Evolutionary conservation across 345 rosid genomes (phyloP), one percentile per base, ranked within the genome.

Genomic region (Populus deltoides): DNA sequence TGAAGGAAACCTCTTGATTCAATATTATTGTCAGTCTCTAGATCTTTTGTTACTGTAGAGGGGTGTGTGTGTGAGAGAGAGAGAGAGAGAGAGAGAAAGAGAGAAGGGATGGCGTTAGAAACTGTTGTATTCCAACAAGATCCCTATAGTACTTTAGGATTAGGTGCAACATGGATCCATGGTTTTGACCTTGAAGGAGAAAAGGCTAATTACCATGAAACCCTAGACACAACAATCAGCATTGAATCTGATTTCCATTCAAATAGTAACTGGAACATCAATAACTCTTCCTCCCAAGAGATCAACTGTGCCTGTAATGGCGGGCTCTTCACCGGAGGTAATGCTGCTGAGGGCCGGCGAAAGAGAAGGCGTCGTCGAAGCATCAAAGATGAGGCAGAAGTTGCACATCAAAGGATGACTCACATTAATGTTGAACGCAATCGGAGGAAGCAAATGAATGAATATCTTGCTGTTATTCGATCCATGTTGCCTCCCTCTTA

Each of bases 381-480:
- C 66, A 78, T 78, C 39, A 89, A 84, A 80, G 87, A 82, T 81
- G 76, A 68, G 68, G 87, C 88, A 33, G 91, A 91, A 74, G 85
- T 86, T 72, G 92, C 90, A 87, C 87, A 74, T 27, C 94, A 90
- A 80, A 91, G 97, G 81, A 86, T 86, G 84, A 87, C 83, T 65
- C 97, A 92, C 84, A 91, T 92, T 81, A 78, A 85, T 18, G 90
- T 91, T 20, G 94, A 92, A 74, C 91, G 97, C 74, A 90, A 90
- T 61, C 81, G 97, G 68, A 85, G 97, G 78, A 90, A 83, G 79
- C 97, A 85, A 77, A 92, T 92, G 94, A 92, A 89, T 80, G 84
- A 91, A 11, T 85, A 88, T 83, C 88, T 92, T 53, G 80, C 88
- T 39, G 75, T 68, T 31, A 91, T 92, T 69, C 89, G 88, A 61